These are phyloP conservation scores for Moesziomyces aphidis DNA, from an alignment of 1,284 basidiomycete genomes.

Conservation along the genomic window DNA sequence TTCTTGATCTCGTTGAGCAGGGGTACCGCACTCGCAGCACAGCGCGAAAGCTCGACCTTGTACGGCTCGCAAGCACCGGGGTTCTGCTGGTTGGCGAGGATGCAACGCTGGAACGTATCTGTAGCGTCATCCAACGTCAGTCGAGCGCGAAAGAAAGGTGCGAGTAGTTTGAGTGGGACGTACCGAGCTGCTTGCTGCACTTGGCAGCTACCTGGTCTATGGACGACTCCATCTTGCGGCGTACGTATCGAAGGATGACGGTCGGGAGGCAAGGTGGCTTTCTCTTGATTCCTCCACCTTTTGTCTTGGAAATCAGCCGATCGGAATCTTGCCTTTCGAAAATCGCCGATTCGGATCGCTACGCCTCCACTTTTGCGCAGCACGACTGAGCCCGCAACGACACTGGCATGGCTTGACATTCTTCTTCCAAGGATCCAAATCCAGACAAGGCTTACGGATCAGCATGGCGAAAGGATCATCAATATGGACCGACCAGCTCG, in stretches of 20 bases:
- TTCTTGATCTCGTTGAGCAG: slow-evolving; percentile 60
- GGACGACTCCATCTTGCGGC: slow-evolving; percentile 41
- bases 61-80: slow-evolving; percentile 45
- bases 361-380: slow-evolving; percentile 7
- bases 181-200: slow-evolving; percentile 53
- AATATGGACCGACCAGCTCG: slow-evolving; percentile 46
- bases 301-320: slow-evolving; percentile 13
- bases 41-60: slow-evolving; percentile 53
- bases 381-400: background rate
- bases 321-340: background rate
- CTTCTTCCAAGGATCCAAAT: background rate
- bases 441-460: background rate
- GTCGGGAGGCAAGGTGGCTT: slow-evolving; percentile 6
- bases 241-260: background rate
- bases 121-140: background rate
- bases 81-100: slow-evolving; percentile 57
- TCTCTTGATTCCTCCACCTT: slow-evolving; percentile 11
- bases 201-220: slow-evolving; percentile 56
- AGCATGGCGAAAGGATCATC: slow-evolving; percentile 28
- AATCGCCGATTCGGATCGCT: slow-evolving; percentile 2
- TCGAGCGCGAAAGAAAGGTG: background rate
- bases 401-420: background rate
- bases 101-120: slow-evolving; percentile 63
- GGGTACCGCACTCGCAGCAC: slow-evolving; percentile 61
- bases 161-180: background rate